Base-by-base conservation (phyloP, 768 basidiomycete species). In the Tylopilus rubrobrunneus region DNA sequence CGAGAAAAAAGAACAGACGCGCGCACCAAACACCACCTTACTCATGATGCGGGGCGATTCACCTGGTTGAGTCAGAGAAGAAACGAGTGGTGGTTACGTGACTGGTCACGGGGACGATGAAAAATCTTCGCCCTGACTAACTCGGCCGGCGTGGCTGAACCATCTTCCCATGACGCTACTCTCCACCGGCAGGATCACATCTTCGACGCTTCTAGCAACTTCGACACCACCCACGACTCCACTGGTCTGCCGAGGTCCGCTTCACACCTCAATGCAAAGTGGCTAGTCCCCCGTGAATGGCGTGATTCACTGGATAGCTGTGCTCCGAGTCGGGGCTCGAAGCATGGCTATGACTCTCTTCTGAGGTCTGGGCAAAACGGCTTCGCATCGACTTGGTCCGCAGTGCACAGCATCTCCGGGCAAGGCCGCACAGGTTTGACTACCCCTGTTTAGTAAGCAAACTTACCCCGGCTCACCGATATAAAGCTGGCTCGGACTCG, bases 21-120 rank as follows among this genome's bases (percentile, higher is more conserved):
- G 71, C 80, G 52, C 60, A 87, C 87, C 86, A 58, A 87, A 87
- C 15, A 87, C 85, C 8, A 87, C 85, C 68, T 84, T 86, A 61
- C 85, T 86, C 82, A 85, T 85, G 42, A 15, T 28, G 40, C 31
- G 25, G 54, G 1, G 19, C 21, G 44, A 39, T 29, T 15, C 1
- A 14, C 11, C 45, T 34, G 19, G 34, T 2, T 2, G 14, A 25
- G 33, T 29, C n/a, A 52, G 19, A 27, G 28, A 36, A 28, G 12
- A 8, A 14, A 3, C 21, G n/a, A 17, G 19, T 15, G 4, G 31
- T 31, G 31, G 39, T 39, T 2, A 15, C n/a, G 39, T 39, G 9
- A 15, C n/a, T 8, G 6, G 49, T 55, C 52, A 61, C 59, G 29
- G 6, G 36, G 51, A 11, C 21, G 9, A 34, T 4, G 40, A 23